phyloP scores from a whole-genome alignment of 306 rosid species.

The Carpinus viminea region DNA sequence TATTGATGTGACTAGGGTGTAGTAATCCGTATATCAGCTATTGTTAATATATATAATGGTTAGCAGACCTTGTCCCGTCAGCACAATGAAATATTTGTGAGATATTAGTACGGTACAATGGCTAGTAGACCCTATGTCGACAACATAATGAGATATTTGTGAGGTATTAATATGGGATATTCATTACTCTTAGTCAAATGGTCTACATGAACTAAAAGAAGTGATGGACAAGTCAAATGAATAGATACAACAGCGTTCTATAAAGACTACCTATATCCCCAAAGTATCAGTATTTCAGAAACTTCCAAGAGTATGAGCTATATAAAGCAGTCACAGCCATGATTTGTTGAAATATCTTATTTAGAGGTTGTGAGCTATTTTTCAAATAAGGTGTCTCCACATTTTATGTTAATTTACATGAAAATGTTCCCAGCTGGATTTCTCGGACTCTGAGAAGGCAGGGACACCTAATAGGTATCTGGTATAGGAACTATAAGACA shows the following conservation, averaged over 20 bases:
- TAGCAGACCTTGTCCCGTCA: too few species aligned
- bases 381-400: neutral
- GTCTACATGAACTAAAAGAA: too few species aligned
- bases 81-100: too few species aligned
- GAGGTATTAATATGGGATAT: too few species aligned
- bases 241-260: neutral
- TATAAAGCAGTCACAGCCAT: neutral
- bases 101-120: too few species aligned
- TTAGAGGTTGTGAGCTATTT: neutral
- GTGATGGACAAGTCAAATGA: neutral
- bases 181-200: too few species aligned
- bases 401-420: neutral
- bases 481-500: neutral
- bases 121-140: too few species aligned
- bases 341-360: slow-evolving; percentile 27
- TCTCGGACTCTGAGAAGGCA: neutral
- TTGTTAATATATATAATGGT: too few species aligned
- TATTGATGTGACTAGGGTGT: too few species aligned
- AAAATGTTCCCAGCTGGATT: neutral
- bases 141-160: too few species aligned
- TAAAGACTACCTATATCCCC: neutral
- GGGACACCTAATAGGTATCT: too few species aligned
- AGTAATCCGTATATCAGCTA: too few species aligned
- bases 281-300: slow-evolving; percentile 13
- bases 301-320: slow-evolving; percentile 5